phyloP scores from a whole-genome alignment of 345 rosid genomes.

The Lagerstroemia speciosa region DNA sequence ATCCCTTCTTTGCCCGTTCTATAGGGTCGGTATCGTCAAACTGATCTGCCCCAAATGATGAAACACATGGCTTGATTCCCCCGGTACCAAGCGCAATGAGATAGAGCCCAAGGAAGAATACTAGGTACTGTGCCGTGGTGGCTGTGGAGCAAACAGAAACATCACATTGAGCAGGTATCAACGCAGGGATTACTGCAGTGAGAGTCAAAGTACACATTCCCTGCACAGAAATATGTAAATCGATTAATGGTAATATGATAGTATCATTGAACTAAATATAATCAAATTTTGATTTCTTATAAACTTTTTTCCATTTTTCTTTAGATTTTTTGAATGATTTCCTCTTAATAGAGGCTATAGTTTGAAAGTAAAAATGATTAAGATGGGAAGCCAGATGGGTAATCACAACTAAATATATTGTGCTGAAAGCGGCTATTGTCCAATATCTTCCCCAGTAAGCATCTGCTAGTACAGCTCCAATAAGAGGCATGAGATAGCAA shows the following conservation, averaged over 20 bases:
- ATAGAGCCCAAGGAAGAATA: slow-evolving; percentile 41
- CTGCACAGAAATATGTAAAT: slow-evolving; percentile 6
- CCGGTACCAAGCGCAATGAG: slow-evolving; percentile 46
- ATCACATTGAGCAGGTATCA: slow-evolving; percentile 30
- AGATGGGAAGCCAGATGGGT: neutral
- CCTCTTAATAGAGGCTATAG: neutral
- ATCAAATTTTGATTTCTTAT: too few relatives aligned
- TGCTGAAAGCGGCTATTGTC: slow-evolving; percentile 40
- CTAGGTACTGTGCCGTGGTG: slow-evolving; percentile 22
- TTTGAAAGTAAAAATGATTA: neutral
- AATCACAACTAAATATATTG: slow-evolving; percentile 32
- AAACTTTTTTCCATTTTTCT: too few relatives aligned
- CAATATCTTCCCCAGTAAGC: slow-evolving; percentile 46
- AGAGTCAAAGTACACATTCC: slow-evolving; percentile 41
- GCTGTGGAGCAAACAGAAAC: slow-evolving; percentile 34
- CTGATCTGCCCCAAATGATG: slow-evolving; percentile 35
- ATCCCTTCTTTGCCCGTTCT: slow-evolving; percentile 23
- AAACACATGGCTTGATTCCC: slow-evolving; percentile 46
- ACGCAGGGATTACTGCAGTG: slow-evolving; percentile 28
- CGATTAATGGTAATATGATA: neutral
- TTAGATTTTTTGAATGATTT: too few relatives aligned
- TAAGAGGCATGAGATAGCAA: slow-evolving; percentile 35
- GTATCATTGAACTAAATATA: neutral
- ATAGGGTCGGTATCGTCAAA: slow-evolving; percentile 37
- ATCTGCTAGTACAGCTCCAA: slow-evolving; percentile 42